Base-by-base conservation (phyloP, 2,329 filamentous ascomycete species). In the Cadophora gregata region DNA sequence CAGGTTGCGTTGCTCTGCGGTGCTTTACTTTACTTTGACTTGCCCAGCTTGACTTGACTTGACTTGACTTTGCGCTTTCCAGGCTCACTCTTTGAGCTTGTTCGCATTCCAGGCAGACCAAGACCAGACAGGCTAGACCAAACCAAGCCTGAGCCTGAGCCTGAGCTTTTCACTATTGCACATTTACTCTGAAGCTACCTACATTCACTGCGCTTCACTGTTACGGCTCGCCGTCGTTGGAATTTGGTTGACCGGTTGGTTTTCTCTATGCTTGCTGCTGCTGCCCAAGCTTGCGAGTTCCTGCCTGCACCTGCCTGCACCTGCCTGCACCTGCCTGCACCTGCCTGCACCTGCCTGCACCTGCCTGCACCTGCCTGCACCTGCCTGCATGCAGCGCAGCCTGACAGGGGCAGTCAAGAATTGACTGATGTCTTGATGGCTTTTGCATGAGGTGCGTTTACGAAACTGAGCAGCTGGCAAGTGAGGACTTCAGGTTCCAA, bases 391-490 rank as follows among this genome's bases (percentile, higher is more conserved):
- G 9, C 53, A 21, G 4, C 19, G 9, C 53, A 21, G 4, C 19
- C 29, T 29, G 56, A 56, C 53, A 56, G 53, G 53, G 53, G 53
- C 36, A 21, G 53, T 29, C 36, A 21, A 9, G 19, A 24, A 56
- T 12, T 24, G 58, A 55, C 25, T 55, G 58, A 48, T 62, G 64
- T 59, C 59, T 65, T 50, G 42, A 48, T 62, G 58, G 59, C 59
- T 62, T 56, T 62, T 36, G 9, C 48, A 63, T 50, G n/a, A n/a
- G n/a, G n/a, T n/a, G 51, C 62, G 55, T 58, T 38, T 59, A 62
- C 64, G 51, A 63, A 47, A 45, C 53, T 55, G 53, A 42, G 56
- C 56, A n/a, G 38, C 56, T 45, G 12, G 24, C 33, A 45, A 29
- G 36, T 45, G 56, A 45, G 36, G 24, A 45, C 14, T 27, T n/a